Evolutionary conservation across 73 alveolate species (phyloP).

Genomic region (Paramecium sonneborni): DNA sequence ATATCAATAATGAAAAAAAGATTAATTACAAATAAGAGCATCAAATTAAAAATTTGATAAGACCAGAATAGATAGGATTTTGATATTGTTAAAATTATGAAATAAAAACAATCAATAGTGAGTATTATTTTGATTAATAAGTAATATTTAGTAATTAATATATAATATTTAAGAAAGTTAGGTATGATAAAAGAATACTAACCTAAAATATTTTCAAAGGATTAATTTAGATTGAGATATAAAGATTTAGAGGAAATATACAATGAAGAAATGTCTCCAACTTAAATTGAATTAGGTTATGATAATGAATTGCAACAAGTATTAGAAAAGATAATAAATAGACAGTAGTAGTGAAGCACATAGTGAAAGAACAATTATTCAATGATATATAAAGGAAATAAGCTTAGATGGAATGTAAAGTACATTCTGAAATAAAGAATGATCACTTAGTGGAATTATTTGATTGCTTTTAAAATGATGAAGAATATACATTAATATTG

Average conservation of each 20-base stretch:
- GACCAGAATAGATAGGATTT: too few species aligned
- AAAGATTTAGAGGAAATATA: conserved; percentile 52
- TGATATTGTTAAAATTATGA: too few species aligned
- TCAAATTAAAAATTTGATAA: too few species aligned
- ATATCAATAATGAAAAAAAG: too few species aligned
- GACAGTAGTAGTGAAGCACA: conserved; percentile 34
- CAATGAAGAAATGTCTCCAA: conserved; percentile 67
- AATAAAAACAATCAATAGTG: neutral
- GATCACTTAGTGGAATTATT: conserved; percentile 68
- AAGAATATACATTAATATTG: conserved; percentile 64
- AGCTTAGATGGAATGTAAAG: conserved; percentile 70
- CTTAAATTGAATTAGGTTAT: conserved; percentile 55
- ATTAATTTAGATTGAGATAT: neutral
- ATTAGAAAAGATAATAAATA: neutral
- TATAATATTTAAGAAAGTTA: neutral
- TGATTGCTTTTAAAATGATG: conserved; percentile 73
- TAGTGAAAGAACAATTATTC: neutral
- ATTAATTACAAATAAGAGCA: too few species aligned
- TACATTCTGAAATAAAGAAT: conserved; percentile 69
- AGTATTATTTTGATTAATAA: neutral
- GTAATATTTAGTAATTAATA: neutral
- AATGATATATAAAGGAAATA: neutral
- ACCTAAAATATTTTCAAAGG: neutral
- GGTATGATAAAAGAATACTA: neutral
- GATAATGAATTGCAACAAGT: conserved; percentile 46